Evolutionary conservation across 176 grass and related monocot genomes (phyloP).

Genomic region (Oryza glaberrima): DNA sequence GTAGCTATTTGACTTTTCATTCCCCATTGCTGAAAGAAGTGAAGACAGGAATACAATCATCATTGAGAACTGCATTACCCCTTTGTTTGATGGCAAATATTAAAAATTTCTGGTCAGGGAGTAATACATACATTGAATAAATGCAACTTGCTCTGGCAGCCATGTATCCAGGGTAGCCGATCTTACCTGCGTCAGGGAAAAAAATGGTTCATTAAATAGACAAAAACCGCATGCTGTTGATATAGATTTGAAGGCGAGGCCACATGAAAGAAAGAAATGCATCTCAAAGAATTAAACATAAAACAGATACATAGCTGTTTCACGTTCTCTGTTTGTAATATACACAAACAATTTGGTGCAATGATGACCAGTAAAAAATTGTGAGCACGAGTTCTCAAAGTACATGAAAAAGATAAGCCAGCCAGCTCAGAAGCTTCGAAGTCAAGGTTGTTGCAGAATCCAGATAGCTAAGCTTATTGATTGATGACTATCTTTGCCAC

Average conservation of each 20-base stretch:
- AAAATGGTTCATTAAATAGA: slow-evolving; percentile 4
- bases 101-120: slow-evolving; percentile 30
- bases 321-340: background rate
- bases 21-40: slow-evolving; percentile 86
- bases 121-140: slow-evolving; percentile 84
- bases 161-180: slow-evolving; percentile 98
- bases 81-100: slow-evolving; percentile 5
- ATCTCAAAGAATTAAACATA: background rate
- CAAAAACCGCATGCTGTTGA: background rate
- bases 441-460: background rate
- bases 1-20: slow-evolving; percentile 89
- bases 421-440: background rate
- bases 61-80: slow-evolving; percentile 20
- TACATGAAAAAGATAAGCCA: background rate
- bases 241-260: background rate
- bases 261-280: slow-evolving; percentile 7
- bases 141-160: slow-evolving; percentile 97
- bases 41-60: slow-evolving; percentile 21
- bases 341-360: background rate
- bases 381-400: background rate
- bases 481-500: too few relatives aligned
- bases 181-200: slow-evolving; percentile 65
- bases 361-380: background rate
- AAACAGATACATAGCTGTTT: background rate
- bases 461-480: background rate